phyloP scores from a whole-genome alignment of 2,329 filamentous ascomycete genomes.

The Cladosporium velox region DNA sequence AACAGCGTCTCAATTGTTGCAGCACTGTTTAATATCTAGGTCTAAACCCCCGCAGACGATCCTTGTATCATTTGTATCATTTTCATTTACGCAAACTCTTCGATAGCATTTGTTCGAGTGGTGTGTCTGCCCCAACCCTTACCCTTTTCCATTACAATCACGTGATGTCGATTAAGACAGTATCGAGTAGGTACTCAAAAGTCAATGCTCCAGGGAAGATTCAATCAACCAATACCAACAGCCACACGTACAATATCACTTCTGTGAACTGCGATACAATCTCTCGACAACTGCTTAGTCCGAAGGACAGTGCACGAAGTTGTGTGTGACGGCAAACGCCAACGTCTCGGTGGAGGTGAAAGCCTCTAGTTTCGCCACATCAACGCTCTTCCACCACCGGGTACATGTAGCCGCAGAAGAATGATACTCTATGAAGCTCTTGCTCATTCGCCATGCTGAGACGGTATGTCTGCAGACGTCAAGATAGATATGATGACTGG shows the following conservation, averaged over 20 bases:
- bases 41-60: not conserved
- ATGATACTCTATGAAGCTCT: constrained; percentile 58
- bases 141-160: not conserved
- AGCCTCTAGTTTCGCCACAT: not conserved
- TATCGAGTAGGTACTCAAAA: not conserved
- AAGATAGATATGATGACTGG: constrained; percentile 37
- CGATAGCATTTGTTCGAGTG: not conserved
- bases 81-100: not conserved
- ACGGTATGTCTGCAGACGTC: not conserved
- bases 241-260: not conserved
- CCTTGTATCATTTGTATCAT: not conserved
- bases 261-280: not conserved
- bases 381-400: not conserved
- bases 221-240: not conserved
- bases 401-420: not conserved
- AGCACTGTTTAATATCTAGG: rapidly evolving
- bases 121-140: not conserved
- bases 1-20: not conserved
- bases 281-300: not conserved
- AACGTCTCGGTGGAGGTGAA: not conserved
- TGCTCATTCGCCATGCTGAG: constrained; percentile 63
- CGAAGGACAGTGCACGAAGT: not conserved
- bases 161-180: not conserved
- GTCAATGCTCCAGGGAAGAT: not conserved
- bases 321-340: not conserved